These are phyloP conservation scores for Dothistroma septosporum DNA, from an alignment of 2,329 filamentous ascomycete genomes.

Conservation along the genomic window DNA sequence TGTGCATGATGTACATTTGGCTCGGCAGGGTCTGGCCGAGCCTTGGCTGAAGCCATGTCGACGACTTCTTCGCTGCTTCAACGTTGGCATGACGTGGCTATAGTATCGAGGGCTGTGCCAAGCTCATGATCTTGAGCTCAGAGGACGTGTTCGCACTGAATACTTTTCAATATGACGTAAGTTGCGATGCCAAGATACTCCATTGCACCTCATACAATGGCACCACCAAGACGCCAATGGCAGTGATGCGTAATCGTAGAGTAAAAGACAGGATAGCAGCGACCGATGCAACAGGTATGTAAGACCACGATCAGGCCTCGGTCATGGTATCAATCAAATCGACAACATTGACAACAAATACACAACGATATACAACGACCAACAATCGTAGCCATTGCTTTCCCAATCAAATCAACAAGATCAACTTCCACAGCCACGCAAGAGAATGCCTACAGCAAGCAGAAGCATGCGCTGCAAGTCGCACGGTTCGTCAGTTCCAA, in stretches of 20 bases:
- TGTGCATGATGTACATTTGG: conserved; percentile 3
- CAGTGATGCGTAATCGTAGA: background rate
- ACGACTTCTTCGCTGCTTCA: background rate
- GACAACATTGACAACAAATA: background rate
- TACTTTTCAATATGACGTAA: background rate
- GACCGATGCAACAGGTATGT: background rate
- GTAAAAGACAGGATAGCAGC: background rate
- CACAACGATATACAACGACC: background rate
- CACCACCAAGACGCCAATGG: conserved; percentile 1
- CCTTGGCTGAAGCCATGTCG: background rate
- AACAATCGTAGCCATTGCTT: background rate
- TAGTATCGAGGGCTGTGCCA: background rate
- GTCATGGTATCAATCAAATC: background rate
- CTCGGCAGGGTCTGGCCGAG: conserved; percentile 3
- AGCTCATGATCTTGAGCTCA: background rate
- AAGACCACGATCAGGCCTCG: background rate
- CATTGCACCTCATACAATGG: background rate
- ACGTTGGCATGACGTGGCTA: conserved; percentile 2
- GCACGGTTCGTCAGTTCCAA: background rate
- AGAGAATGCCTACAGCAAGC: background rate
- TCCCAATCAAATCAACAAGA: background rate
- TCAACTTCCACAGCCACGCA: background rate
- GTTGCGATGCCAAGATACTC: background rate
- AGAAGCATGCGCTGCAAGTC: background rate
- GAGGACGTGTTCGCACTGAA: background rate